Base-by-base conservation (phyloP, 192 early-diverging fungal genomes). In the Backusella macrospora region DNA sequence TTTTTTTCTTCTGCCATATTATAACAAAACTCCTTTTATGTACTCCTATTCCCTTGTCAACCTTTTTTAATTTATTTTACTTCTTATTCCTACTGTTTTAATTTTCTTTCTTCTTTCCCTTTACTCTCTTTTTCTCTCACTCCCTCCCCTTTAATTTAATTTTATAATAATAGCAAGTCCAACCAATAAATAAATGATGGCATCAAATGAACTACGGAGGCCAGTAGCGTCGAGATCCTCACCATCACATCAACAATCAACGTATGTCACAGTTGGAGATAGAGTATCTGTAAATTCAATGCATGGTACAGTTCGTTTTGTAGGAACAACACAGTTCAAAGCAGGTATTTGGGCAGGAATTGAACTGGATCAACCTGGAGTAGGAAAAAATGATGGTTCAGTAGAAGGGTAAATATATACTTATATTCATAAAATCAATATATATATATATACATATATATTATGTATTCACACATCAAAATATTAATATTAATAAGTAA, bases 271-370 rank as follows among this genome's bases (percentile, higher is more conserved):
- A 12, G 10, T 45, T 46, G 67, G 67, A 47, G 67, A 68, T 46
- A 45, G 67, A 68, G 67, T 68, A 6, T 45, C 43, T 45, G 42
- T 68, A 23, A 68, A 68, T 68, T 47, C 67, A 15, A 15, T 80
- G 1, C 26, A 68, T 29, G 92, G 92, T 48, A 88, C 85, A 26
- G 80, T 94, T 18, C 85, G 84, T 40, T 94, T 84, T 70, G 48
- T 92, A 16, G 92, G 92, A 6, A 84, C 90, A 1, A 87, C 89
- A 15, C 81, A 90, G 37, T 88, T 89, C 64, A 92, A 92, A 78
- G 82, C 85, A 21, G 92, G 91, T 5, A 84, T 81, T 6, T 94
- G 91, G 91, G 92, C 91, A 14, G 92, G 92, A 16, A 83, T 94
- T 65, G 90, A 91, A 74, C 76, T 94, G 10, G 90, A 94, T 65